Percentiles rank a stretch among this genome's conserved stretches.
Conservation (phyloP, 352 stramenopile species). For the Phytopythium sindhum region DNA sequence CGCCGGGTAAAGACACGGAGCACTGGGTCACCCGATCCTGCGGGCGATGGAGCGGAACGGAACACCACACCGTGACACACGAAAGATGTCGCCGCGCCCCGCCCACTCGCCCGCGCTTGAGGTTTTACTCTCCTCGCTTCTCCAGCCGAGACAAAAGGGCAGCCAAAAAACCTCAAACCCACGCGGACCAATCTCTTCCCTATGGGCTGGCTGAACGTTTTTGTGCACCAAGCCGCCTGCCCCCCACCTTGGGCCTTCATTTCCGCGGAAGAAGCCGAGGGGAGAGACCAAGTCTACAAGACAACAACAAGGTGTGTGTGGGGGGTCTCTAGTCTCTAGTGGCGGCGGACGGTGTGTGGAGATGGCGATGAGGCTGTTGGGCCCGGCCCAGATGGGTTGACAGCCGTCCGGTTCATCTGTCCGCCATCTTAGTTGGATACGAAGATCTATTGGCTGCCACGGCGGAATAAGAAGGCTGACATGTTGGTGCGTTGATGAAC, state of each 20-base stretch:
- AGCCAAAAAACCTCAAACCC: conserved; percentile 25
- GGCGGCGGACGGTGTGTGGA: background rate
- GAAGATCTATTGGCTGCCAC: conserved; percentile 11
- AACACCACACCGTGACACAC: background rate
- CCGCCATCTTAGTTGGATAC: background rate
- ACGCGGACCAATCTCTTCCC: conserved; percentile 27
- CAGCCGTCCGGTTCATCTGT: background rate
- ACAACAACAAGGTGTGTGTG: background rate
- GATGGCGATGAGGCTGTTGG: background rate
- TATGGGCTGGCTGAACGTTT: conserved; percentile 8
- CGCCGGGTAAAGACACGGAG: too few species aligned
- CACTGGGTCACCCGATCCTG: too few species aligned
- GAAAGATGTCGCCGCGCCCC: conserved; percentile 27
- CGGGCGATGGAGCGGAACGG: background rate
- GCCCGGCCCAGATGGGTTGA: background rate
- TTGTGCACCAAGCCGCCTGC: background rate
- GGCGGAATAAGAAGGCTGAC: background rate
- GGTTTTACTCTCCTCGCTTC: conserved; percentile 27
- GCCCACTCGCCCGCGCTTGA: background rate
- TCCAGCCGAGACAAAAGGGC: too few species aligned
- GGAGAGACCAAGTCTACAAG: conserved; percentile 20
- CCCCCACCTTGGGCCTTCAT: conserved; percentile 16
- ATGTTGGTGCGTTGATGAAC: background rate
- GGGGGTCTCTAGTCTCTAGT: background rate
- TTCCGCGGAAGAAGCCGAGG: conserved; percentile 40